Evolutionary conservation across 2,329 filamentous ascomycete species (phyloP), one percentile per base, ranked within the genome.

Genomic region (Lachnellula cervina): DNA sequence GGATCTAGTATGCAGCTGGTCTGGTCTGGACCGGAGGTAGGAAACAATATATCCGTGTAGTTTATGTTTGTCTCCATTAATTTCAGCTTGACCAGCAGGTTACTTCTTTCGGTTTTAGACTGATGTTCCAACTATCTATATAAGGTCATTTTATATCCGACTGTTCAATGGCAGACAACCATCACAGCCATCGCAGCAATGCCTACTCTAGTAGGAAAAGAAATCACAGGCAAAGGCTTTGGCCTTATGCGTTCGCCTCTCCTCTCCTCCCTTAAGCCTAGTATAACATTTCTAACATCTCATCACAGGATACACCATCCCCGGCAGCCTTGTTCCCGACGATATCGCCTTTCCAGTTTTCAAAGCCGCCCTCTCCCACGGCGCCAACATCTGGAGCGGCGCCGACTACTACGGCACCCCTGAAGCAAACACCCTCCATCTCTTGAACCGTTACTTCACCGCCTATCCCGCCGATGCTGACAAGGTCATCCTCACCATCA

Each of bases 391-490:
- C 52, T 87, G 83, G 82, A 86, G 84, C 62, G 82, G 75, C 40
- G 83, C 76, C 58, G 82, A 87, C 64, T 79, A 32, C 66, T 89
- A 89, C 71, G 84, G 85, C 42, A 71, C 74, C 0, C 77, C 78
- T 1, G 73, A 80, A 14, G 75, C 76, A 64, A 85, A 86, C 71
- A 81, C 77, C 2, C 70, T 86, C 65, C 78, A 80, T 40, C 71
- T 88, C 5, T 70, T 88, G 32, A 77, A 81, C 60, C 73, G 75
- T 23, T 88, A 88, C 71, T 86, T 88, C 66, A 75, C 74, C 38
- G 76, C 78, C 56, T 79, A 87, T 65, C 84, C 85, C 1, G 79
- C 84, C 59, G 80, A 87, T 58, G 82, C 83, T 9, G 72, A 77
- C 51, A 81, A 82, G 64, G 75, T 88, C 9, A 75, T 84, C 13